These are phyloP conservation scores for Voacanga thouarsii DNA, from an alignment of 257 asterid species.

Conservation along the genomic window DNA sequence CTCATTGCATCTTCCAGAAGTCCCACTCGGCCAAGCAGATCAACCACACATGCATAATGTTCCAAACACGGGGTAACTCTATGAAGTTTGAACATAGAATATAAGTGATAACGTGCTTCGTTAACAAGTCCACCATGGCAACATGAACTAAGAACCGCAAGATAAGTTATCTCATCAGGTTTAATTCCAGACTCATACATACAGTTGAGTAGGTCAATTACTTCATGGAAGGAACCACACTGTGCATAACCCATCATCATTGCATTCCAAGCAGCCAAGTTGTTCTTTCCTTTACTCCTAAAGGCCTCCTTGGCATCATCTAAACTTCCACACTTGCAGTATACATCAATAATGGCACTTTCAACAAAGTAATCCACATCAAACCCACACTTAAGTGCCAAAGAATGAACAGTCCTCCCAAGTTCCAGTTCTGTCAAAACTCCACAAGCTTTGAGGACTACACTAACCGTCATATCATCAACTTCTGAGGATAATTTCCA, in stretches of 20 bases:
- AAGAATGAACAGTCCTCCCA: conserved; percentile 16
- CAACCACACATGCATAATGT: conserved; percentile 28
- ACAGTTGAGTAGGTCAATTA: conserved; percentile 7
- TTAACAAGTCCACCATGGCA: conserved; percentile 23
- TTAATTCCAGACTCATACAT: conserved; percentile 4
- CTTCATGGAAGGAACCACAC: conserved; percentile 12
- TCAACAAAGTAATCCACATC: conserved; percentile 13
- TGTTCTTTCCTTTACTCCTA: conserved; percentile 3
- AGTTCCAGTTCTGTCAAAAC: conserved; percentile 17
- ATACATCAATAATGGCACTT: conserved; percentile 20
- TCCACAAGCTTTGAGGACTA: conserved; percentile 25
- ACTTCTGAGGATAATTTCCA: conserved; percentile 10
- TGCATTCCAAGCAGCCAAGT: conserved; percentile 29
- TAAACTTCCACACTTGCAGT: conserved; percentile 27
- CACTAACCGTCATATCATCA: conserved; percentile 10
- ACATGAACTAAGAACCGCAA: conserved; percentile 24
- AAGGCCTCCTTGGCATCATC: conserved; percentile 11
- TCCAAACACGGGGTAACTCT: conserved; percentile 10
- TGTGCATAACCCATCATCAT: conserved; percentile 29
- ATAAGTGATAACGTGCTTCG: conserved; percentile 17
- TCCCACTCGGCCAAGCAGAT: conserved; percentile 26
- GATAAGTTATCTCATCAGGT: conserved; percentile 25
- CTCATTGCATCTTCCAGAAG: conserved; percentile 19
- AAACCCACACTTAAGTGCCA: conserved; percentile 17
- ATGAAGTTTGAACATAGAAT: conserved; percentile 15